A percentile compares a stretch with the other conserved stretches of the same genome.
phyloP scores from a whole-genome alignment of 176 grass and related monocot genomes.

The Tillandsia leiboldiana region DNA sequence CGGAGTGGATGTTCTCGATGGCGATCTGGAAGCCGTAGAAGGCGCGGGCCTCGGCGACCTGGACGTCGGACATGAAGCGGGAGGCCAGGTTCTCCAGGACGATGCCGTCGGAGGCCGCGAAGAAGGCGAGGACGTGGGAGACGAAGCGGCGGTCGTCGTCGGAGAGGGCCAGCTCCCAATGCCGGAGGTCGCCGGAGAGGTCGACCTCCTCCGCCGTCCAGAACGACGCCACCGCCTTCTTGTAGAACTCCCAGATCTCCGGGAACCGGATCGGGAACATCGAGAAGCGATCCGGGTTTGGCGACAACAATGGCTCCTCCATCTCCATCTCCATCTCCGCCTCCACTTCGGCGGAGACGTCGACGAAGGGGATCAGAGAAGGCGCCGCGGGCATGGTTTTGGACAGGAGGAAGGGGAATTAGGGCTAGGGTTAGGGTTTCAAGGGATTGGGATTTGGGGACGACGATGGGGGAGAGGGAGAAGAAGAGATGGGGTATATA shows the following conservation, averaged over 20 bases:
- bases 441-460: background rate
- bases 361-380: conserved; percentile 20
- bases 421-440: background rate
- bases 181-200: conserved; percentile 48
- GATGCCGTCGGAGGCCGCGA: conserved; percentile 85
- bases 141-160: conserved; percentile 75
- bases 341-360: background rate
- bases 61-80: conserved; percentile 87
- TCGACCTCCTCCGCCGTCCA: conserved; percentile 84
- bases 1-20: conserved; percentile 98
- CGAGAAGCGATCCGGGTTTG: conserved; percentile 58
- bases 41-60: conserved; percentile 67
- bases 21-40: conserved; percentile 98
- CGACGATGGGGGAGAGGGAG: background rate
- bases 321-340: conserved; percentile 10
- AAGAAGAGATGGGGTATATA: background rate
- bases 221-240: conserved; percentile 84
- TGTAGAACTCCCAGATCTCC: conserved; percentile 80
- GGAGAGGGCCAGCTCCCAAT: conserved; percentile 54
- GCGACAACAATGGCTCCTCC: conserved; percentile 69
- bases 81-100: conserved; percentile 85
- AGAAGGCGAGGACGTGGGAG: conserved; percentile 94
- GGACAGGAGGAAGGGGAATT: background rate
- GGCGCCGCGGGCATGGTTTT: conserved; percentile 50
- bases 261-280: conserved; percentile 69